Conservation (phyloP, 1,284 basidiomycete genomes). For the Cystobasidium slooffiae region DNA sequence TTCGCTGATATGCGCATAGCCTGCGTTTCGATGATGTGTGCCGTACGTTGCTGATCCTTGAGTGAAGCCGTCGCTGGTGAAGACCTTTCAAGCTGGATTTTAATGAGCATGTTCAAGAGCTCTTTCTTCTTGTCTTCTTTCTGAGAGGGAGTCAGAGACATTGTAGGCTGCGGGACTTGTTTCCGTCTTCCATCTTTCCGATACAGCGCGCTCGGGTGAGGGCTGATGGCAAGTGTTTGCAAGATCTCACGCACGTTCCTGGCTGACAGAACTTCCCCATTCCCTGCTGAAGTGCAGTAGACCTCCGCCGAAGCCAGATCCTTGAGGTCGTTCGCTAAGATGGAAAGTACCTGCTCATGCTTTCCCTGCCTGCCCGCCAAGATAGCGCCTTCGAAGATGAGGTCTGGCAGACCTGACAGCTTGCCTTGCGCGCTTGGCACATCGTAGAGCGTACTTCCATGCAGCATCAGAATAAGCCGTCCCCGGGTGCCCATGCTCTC, state of each 20-base stretch:
- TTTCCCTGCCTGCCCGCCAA: conserved; percentile 21
- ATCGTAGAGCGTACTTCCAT: conserved; percentile 23
- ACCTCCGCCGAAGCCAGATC: conserved; percentile 35
- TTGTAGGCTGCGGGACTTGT: background rate
- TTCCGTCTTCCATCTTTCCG: conserved; percentile 36
- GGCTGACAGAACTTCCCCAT: conserved; percentile 27
- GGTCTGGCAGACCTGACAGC: background rate
- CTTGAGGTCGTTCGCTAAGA: conserved; percentile 23
- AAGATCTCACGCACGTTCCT: conserved; percentile 30
- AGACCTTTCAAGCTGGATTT: conserved; percentile 31
- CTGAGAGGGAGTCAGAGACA: background rate
- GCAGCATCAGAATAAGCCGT: conserved; percentile 27
- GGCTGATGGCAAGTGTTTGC: background rate
- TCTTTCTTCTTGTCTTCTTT: conserved; percentile 20
- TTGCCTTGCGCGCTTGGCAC: background rate
- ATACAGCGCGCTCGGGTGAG: conserved; percentile 27
- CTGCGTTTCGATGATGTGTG: conserved; percentile 40
- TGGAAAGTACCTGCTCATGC: conserved; percentile 21
- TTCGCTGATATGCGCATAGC: conserved; percentile 29
- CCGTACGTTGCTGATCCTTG: conserved; percentile 26
- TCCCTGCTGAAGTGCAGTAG: conserved; percentile 41
- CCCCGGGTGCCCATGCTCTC: conserved; percentile 19
- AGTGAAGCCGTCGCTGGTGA: conserved; percentile 3
- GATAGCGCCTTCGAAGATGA: conserved; percentile 24
- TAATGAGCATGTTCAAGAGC: conserved; percentile 38